Percentiles rank a stretch among this genome's conserved stretches.
Conservation (phyloP, 371 early-diverging fungal species). For the Batkoa obscura region DNA sequence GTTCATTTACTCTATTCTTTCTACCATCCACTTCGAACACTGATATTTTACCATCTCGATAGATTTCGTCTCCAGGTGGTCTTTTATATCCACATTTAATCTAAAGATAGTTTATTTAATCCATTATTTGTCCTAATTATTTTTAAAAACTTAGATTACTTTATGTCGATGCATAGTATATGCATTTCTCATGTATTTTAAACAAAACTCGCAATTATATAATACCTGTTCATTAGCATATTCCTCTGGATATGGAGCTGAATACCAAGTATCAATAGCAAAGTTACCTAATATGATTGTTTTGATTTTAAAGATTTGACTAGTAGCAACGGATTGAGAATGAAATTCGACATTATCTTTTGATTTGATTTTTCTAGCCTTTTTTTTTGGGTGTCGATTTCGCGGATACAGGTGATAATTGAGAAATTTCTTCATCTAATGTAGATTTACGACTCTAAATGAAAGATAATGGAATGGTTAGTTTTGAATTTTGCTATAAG, state of each 20-base stretch:
- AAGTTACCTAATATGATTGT: constrained; percentile 49
- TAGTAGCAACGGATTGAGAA: too few relatives aligned
- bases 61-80: constrained; percentile 98
- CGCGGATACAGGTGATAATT: too few relatives aligned
- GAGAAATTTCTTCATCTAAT: too few relatives aligned
- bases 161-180: constrained; percentile 48
- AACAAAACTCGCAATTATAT: constrained; percentile 94
- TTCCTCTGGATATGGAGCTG: constrained; percentile 96
- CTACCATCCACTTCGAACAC: constrained; percentile 93
- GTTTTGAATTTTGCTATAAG: too few relatives aligned
- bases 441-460: too few relatives aligned
- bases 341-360: too few relatives aligned
- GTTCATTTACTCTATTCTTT: constrained; percentile 40
- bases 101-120: constrained; percentile 21
- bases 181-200: constrained; percentile 76
- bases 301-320: too few relatives aligned
- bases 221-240: constrained; percentile 45
- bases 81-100: constrained; percentile 61
- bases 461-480: too few relatives aligned
- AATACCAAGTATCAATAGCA: constrained; percentile 94
- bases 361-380: too few relatives aligned
- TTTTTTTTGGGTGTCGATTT: too few relatives aligned
- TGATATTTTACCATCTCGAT: constrained; percentile 69
- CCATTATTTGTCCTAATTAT: constrained; percentile 9
- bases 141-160: constrained; percentile 14